Evolutionary conservation across 2,329 filamentous ascomycete genomes (phyloP).

Genomic region (Cryphonectria naterciae): DNA sequence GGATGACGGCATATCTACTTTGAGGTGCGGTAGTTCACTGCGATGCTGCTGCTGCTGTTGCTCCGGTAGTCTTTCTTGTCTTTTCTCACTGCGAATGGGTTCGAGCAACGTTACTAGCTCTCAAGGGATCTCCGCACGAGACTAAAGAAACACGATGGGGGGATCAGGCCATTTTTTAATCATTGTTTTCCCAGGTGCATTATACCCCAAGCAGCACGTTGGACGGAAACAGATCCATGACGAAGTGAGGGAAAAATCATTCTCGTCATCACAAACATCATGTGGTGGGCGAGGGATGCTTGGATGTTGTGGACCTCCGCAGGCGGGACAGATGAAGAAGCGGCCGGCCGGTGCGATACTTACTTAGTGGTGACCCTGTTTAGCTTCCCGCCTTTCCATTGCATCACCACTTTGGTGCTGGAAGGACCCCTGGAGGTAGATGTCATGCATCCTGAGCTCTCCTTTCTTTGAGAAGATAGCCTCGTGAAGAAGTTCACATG

Average conservation of each 20-base stretch:
- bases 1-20: conserved; percentile 42
- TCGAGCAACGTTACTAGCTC: conserved; percentile 1
- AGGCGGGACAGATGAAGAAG: conserved; percentile 3
- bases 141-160: neutral
- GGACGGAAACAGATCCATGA: conserved; percentile 14
- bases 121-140: neutral
- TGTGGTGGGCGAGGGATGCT: no score
- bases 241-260: neutral
- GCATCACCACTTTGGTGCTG: conserved; percentile 22
- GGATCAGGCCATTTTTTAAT: neutral
- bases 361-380: neutral
- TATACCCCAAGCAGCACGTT: neutral
- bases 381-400: conserved; percentile 12
- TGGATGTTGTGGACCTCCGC: neutral
- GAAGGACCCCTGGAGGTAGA: neutral
- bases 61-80: neutral
- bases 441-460: neutral
- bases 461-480: no score
- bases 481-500: neutral
- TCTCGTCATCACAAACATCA: neutral
- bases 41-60: neutral
- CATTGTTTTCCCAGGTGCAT: neutral
- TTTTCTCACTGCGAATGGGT: neutral
- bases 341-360: neutral
- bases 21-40: neutral